Evolutionary conservation across 768 basidiomycete genomes (phyloP).

Genomic region (Punctularia strigosozonata): DNA sequence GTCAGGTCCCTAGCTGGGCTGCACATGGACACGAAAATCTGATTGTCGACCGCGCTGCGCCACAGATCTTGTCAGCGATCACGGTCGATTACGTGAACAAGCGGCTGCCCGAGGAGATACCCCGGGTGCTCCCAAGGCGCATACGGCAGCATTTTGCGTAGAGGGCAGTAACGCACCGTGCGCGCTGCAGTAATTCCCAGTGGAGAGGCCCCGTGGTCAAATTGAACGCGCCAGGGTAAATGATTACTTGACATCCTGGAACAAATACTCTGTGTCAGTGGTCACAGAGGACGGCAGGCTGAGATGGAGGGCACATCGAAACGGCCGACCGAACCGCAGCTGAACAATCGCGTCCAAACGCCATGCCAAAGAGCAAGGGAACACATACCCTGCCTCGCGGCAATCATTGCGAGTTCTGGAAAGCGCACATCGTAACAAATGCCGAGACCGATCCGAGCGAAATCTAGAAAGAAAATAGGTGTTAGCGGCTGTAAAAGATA

Average conservation of each 20-base stretch:
- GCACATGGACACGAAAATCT: constrained; percentile 93
- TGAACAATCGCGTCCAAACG: too few relatives aligned
- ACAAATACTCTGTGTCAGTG: constrained; percentile 1
- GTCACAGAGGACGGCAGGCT: background rate
- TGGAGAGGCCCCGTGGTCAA: constrained; percentile 90
- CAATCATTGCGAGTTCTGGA: constrained; percentile 87
- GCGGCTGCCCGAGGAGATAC: too few relatives aligned
- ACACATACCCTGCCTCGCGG: constrained; percentile 66
- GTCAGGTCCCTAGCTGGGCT: constrained; percentile 82
- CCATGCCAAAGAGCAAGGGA: background rate
- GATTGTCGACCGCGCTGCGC: constrained; percentile 88
- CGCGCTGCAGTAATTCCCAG: constrained; percentile 87
- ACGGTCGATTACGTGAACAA: too few relatives aligned
- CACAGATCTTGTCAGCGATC: background rate
- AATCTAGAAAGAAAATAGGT: constrained; percentile 39
- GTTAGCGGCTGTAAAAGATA: background rate
- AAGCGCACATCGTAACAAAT: constrained; percentile 96
- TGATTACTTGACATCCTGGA: constrained; percentile 72
- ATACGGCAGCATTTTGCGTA: too few relatives aligned
- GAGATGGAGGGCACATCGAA: too few relatives aligned
- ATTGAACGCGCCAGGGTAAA: constrained; percentile 96
- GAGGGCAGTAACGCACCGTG: constrained; percentile 38
- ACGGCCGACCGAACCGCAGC: too few relatives aligned
- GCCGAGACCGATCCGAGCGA: constrained; percentile 91
- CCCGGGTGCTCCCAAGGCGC: too few relatives aligned